Evolutionary conservation across 2,329 filamentous ascomycete species (phyloP), one percentile per base, ranked within the genome.

Genomic region (Penicillium sp.): DNA sequence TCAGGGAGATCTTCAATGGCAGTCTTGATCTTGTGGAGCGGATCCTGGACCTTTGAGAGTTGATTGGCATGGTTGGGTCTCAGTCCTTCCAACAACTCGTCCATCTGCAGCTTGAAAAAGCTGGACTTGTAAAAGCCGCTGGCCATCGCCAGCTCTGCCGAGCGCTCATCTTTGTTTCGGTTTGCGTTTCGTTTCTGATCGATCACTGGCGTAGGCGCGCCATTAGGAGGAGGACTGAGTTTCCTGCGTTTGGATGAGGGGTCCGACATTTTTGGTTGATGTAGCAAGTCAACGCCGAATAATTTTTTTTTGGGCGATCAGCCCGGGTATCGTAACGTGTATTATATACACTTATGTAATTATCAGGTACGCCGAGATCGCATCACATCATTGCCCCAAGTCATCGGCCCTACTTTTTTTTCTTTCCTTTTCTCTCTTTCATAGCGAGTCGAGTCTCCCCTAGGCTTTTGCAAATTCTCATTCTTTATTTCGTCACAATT

Each of bases 81-180:
- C 47, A 86, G 74, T 59, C 85, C 81, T 6, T 75, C 71, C 47
- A 88, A 69, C 53, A 89, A 74, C 62, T 88, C 85, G 59, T 88
- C 83, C 32, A 87, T 77, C 67, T 89, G 86, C 9, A 89, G 71
- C 67, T 87, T 87, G 75, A 89, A 88, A 53, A 87, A 75, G 67
- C 80, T 86, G 42, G 84, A 86, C 66, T 86, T 86, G 76, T 83
- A 87, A n/a, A 81, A 77, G 45, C 82, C 82, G 31, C 77, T 78
- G 13, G 74, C 67, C 60, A 70, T 60, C 29, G 71, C 70, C 45
- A 74, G 59, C 57, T 77, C 70, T 29, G 67, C 67, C 46, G 68
- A 71, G 22, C 61, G 64, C 46, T 63, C 65, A 57, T 59, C 61
- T 44, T 64, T 67, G 34, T 39, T 59, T 44, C 22, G 57, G 49